Evolutionary conservation across 2,329 filamentous ascomycete genomes (phyloP).

Genomic region (Pezicula neosporulosa): DNA sequence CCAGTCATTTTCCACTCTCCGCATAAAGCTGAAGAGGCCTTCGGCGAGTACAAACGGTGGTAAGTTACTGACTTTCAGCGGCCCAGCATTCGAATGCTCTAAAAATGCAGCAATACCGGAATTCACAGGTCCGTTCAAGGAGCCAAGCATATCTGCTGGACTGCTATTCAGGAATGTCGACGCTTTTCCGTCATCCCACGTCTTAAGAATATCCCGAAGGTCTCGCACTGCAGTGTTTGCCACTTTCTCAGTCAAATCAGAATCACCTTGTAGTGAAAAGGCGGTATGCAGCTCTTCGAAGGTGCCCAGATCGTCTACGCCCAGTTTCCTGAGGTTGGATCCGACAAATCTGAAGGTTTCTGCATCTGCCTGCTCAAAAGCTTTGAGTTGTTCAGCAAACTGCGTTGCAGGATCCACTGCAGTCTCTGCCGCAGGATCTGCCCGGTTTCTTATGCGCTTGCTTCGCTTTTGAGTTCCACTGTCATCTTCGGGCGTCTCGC

Average conservation of each 20-base stretch:
- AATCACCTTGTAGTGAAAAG: conserved; percentile 11
- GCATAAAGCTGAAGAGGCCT: conserved; percentile 50
- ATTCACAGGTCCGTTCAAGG: conserved; percentile 23
- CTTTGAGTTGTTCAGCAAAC: conserved; percentile 50
- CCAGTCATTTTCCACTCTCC: conserved; percentile 45
- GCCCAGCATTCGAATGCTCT: conserved; percentile 57
- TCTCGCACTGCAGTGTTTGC: conserved; percentile 29
- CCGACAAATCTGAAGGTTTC: conserved; percentile 26
- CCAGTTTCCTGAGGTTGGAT: conserved; percentile 21
- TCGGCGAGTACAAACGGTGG: conserved; percentile 48
- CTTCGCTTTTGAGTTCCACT: conserved; percentile 56
- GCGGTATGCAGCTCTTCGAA: conserved; percentile 22
- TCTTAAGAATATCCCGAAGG: conserved; percentile 30
- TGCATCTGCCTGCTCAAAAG: conserved; percentile 23
- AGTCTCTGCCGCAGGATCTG: conserved; percentile 49
- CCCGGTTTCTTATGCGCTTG: conserved; percentile 61
- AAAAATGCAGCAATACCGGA: conserved; percentile 57
- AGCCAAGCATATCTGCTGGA: conserved; percentile 28
- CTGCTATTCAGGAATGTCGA: conserved; percentile 26
- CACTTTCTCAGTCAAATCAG: conserved; percentile 13
- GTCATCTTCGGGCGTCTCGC: conserved; percentile 54
- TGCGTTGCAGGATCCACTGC: conserved; percentile 47
- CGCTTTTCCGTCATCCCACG: conserved; percentile 35
- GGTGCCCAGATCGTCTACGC: conserved; percentile 26
- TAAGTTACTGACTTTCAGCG: conserved; percentile 45